Percentiles rank a stretch among this genome's conserved stretches.
Evolutionary conservation across 768 basidiomycete genomes (phyloP).

Genomic region (Mycena crocata): DNA sequence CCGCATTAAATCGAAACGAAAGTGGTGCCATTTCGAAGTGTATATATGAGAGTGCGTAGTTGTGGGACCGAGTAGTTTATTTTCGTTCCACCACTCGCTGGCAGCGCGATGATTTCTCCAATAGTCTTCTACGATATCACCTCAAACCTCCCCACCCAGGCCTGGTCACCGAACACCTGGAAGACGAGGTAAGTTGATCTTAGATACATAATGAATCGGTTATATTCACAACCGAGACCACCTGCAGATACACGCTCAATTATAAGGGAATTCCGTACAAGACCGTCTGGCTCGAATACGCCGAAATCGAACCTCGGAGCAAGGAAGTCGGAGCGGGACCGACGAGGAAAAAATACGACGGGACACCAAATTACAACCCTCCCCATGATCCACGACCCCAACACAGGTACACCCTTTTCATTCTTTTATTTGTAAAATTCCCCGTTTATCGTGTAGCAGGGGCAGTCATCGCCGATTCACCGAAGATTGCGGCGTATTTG

Average conservation of each 20-base stretch:
- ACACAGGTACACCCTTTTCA: conserved; percentile 38
- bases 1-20: too few species aligned
- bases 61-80: too few species aligned
- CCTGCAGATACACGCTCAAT: conserved; percentile 20
- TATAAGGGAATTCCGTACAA: conserved; percentile 42
- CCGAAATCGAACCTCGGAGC: conserved; percentile 48
- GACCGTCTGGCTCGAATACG: conserved; percentile 57
- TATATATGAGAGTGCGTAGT: too few species aligned
- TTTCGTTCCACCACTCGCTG: too few species aligned
- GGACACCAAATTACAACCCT: conserved; percentile 46
- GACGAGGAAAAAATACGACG: conserved; percentile 37
- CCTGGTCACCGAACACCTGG: conserved; percentile 7
- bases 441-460: conserved; percentile 15
- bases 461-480: conserved; percentile 48
- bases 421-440: too few species aligned
- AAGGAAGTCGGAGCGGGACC: conserved; percentile 42
- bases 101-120: too few species aligned
- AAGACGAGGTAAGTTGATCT: conserved; percentile 1
- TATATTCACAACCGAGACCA: not conserved
- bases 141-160: not conserved
- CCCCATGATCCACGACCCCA: conserved; percentile 56
- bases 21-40: too few species aligned
- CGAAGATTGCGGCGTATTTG: conserved; percentile 54
- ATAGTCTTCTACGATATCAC: too few species aligned
- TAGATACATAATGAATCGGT: not conserved